Evolutionary conservation across 1,284 basidiomycete species (phyloP).

Genomic region (Malassezia furfur): DNA sequence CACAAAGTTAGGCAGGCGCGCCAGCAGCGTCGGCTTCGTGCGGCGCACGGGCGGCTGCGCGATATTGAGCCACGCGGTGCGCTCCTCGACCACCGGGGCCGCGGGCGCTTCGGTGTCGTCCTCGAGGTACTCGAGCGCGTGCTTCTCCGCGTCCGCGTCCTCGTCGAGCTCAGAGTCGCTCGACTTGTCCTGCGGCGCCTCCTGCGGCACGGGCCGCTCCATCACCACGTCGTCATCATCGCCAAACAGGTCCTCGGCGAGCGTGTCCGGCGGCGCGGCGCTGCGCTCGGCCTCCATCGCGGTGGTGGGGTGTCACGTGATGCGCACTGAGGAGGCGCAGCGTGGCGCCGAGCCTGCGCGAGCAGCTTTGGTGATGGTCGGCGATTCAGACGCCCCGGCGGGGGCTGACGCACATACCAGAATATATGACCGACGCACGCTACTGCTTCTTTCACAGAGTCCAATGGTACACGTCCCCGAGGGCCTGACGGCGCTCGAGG

Average conservation of each 20-base stretch:
- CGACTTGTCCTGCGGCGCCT: neutral
- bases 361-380: neutral
- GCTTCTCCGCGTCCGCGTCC: conserved; percentile 20
- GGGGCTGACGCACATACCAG: neutral
- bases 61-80: conserved; percentile 48
- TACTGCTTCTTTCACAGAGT: conserved; percentile 61
- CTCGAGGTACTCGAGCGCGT: conserved; percentile 31
- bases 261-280: neutral
- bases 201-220: conserved; percentile 10
- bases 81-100: conserved; percentile 56
- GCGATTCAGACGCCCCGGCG: neutral
- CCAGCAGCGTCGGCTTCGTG: conserved; percentile 40
- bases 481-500: conserved; percentile 7
- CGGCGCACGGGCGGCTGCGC: conserved; percentile 34
- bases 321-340: neutral
- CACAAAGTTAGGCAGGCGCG: conserved; percentile 43
- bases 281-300: neutral
- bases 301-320: conserved; percentile 3
- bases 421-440: conserved; percentile 15
- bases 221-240: conserved; percentile 23
- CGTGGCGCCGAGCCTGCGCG: no score
- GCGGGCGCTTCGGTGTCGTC: conserved; percentile 49
- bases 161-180: conserved; percentile 10
- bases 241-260: conserved; percentile 25
- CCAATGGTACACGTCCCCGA: conserved; percentile 62